These are phyloP conservation scores for Stagonosporopsis cucurbitacearum DNA, from an alignment of 2,329 filamentous ascomycete genomes.

Conservation along the genomic window DNA sequence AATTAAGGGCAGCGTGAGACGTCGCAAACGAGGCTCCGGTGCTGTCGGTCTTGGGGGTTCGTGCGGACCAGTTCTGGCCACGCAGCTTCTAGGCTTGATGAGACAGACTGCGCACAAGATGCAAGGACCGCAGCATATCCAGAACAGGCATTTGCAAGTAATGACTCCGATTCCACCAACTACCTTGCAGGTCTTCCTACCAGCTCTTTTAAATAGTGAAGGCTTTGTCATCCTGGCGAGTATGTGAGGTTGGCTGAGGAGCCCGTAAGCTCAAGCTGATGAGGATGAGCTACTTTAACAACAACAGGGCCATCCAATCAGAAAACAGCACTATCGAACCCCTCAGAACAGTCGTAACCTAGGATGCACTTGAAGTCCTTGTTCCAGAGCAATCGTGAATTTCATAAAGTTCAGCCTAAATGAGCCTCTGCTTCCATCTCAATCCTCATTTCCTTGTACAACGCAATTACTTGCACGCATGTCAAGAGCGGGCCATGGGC, in stretches of 20 bases:
- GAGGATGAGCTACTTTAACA: background rate
- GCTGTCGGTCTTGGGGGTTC: slow-evolving; percentile 15
- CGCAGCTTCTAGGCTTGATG: slow-evolving; percentile 3
- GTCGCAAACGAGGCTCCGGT: slow-evolving; percentile 25
- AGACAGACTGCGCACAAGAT: slow-evolving; percentile 24
- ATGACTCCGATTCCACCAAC: slow-evolving; percentile 16
- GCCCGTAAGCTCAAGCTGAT: background rate
- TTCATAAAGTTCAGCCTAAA: slow-evolving; percentile 7
- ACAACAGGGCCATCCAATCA: slow-evolving; percentile 1
- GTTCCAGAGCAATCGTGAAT: background rate
- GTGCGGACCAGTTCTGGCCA: background rate
- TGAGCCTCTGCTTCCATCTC: slow-evolving; percentile 37
- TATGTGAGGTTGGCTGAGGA: background rate
- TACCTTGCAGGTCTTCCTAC: slow-evolving; percentile 15
- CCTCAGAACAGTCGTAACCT: background rate
- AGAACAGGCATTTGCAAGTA: slow-evolving; percentile 25
- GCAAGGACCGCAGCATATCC: slow-evolving; percentile 25
- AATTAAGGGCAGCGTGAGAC: slow-evolving; percentile 20
- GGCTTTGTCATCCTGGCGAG: slow-evolving; percentile 5
- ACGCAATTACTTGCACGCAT: slow-evolving; percentile 26
- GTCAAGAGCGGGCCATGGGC: slow-evolving; percentile 35
- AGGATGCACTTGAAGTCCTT: background rate
- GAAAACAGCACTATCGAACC: background rate
- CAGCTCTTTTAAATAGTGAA: slow-evolving; percentile 14
- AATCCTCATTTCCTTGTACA: slow-evolving; percentile 33